phyloP scores from a whole-genome alignment of 1,284 basidiomycete species.

The Amylostereum areolatum region DNA sequence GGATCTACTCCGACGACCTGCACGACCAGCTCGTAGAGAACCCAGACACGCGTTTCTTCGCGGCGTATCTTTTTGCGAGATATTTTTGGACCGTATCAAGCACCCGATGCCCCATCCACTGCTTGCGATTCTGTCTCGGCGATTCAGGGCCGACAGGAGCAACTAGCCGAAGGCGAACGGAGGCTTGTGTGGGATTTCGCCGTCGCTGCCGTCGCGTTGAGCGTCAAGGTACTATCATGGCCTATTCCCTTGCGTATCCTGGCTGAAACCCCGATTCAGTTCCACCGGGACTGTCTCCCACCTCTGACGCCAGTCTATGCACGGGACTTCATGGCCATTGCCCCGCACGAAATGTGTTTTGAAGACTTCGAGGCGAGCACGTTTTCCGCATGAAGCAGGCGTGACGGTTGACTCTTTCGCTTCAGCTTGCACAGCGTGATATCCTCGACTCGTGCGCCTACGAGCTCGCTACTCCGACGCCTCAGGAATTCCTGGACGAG shows the following conservation, averaged over 20 bases:
- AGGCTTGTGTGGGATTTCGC: constrained; percentile 13
- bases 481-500: constrained; percentile 11
- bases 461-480: constrained; percentile 8
- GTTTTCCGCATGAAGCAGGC: background rate
- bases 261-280: constrained; percentile 6
- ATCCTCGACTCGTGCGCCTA: constrained; percentile 11
- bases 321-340: constrained; percentile 16
- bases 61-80: constrained; percentile 8
- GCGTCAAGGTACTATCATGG: constrained; percentile 11
- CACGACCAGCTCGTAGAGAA: constrained; percentile 10
- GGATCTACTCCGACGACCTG: constrained; percentile 8
- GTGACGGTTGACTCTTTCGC: background rate
- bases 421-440: constrained; percentile 10
- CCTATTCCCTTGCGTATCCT: background rate
- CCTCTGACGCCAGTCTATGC: constrained; percentile 16
- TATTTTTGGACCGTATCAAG: constrained; percentile 4
- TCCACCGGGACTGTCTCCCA: constrained; percentile 14
- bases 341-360: constrained; percentile 16
- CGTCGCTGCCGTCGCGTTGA: constrained; percentile 11
- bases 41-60: constrained; percentile 12
- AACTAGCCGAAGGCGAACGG: constrained; percentile 2
- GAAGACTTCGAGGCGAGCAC: constrained; percentile 17
- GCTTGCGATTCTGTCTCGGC: background rate
- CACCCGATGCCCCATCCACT: background rate
- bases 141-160: background rate